phyloP scores from a whole-genome alignment of 2,329 filamentous ascomycete genomes.

The Ustilaginoidea virens region DNA sequence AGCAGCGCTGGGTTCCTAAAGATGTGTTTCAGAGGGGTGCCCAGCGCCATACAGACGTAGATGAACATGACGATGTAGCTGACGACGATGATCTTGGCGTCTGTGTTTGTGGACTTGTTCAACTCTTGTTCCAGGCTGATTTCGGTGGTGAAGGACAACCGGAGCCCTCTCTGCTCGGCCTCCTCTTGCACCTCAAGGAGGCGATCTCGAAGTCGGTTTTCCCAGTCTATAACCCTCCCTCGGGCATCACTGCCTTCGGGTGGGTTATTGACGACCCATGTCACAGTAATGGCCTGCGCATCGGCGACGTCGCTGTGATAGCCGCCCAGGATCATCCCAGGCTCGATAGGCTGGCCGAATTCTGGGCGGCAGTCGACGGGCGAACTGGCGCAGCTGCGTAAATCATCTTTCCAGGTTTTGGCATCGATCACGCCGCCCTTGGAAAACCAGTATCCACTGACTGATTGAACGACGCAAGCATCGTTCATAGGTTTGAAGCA shows the following conservation, averaged over 20 bases:
- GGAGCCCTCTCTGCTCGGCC: constrained; percentile 60
- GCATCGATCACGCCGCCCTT: constrained; percentile 20
- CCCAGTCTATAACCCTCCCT: constrained; percentile 73
- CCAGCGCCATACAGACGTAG: constrained; percentile 84
- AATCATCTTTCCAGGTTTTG: constrained; percentile 53
- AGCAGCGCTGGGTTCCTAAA: constrained; percentile 69
- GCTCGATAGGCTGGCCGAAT: constrained; percentile 78
- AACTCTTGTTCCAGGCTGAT: constrained; percentile 89
- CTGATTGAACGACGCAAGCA: constrained; percentile 81
- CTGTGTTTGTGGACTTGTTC: constrained; percentile 96
- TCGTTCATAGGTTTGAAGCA: constrained; percentile 88
- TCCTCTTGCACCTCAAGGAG: constrained; percentile 69
- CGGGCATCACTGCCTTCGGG: constrained; percentile 58
- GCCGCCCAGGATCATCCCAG: constrained; percentile 74
- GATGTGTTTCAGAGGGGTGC: constrained; percentile 67
- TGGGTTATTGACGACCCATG: constrained; percentile 88
- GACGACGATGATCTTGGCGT: constrained; percentile 89
- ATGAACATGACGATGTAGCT: constrained; percentile 99
- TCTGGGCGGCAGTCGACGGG: constrained; percentile 77
- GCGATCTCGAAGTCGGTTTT: constrained; percentile 58
- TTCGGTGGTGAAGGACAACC: constrained; percentile 89
- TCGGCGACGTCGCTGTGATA: constrained; percentile 55
- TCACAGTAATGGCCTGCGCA: constrained; percentile 69
- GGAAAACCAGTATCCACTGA: constrained; percentile 77
- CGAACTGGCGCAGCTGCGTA: constrained; percentile 59